Conservation (phyloP, 2,329 filamentous ascomycete species). For the Colletotrichum sp. region DNA sequence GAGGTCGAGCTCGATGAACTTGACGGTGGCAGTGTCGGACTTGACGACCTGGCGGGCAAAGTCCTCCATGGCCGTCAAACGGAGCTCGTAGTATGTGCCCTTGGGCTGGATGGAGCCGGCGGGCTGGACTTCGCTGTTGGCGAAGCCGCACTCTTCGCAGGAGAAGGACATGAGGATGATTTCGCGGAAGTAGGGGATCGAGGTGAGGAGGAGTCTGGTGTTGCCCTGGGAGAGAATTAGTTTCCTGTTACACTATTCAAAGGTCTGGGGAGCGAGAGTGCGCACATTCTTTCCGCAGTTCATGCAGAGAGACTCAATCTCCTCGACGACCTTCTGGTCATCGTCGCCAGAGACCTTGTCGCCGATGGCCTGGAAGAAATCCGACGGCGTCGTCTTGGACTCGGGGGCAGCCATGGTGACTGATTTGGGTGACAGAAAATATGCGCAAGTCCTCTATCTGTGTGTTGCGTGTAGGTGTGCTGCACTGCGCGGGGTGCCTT, state of each 20-base stretch:
- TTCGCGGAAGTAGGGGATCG: slow-evolving; percentile 96
- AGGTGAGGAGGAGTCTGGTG: slow-evolving; percentile 86
- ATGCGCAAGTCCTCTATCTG: not conserved
- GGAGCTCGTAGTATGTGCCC: slow-evolving; percentile 83
- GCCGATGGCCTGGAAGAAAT: slow-evolving; percentile 68
- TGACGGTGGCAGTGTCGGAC: slow-evolving; percentile 83
- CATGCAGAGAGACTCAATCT: slow-evolving; percentile 84
- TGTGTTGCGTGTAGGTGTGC: not conserved
- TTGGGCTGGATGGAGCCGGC: slow-evolving; percentile 91
- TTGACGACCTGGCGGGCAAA: slow-evolving; percentile 90
- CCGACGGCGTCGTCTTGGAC: slow-evolving; percentile 43
- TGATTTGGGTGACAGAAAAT: not conserved
- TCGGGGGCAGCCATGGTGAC: slow-evolving; percentile 47
- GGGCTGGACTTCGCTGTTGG: slow-evolving; percentile 92
- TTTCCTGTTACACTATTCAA: slow-evolving; percentile 10
- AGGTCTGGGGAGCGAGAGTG: not conserved
- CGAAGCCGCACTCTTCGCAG: slow-evolving; percentile 86
- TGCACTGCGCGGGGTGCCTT: not conserved
- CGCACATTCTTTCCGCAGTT: slow-evolving; percentile 80
- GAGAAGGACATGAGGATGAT: slow-evolving; percentile 97
- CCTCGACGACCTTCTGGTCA: slow-evolving; percentile 62
- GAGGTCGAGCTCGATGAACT: slow-evolving; percentile 88
- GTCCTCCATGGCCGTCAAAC: slow-evolving; percentile 74
- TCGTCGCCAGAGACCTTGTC: slow-evolving; percentile 59
- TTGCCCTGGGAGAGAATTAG: slow-evolving; percentile 61